Evolutionary conservation across 1,284 basidiomycete genomes (phyloP).

Genomic region (Melanopsichium pennsylvanicum): DNA sequence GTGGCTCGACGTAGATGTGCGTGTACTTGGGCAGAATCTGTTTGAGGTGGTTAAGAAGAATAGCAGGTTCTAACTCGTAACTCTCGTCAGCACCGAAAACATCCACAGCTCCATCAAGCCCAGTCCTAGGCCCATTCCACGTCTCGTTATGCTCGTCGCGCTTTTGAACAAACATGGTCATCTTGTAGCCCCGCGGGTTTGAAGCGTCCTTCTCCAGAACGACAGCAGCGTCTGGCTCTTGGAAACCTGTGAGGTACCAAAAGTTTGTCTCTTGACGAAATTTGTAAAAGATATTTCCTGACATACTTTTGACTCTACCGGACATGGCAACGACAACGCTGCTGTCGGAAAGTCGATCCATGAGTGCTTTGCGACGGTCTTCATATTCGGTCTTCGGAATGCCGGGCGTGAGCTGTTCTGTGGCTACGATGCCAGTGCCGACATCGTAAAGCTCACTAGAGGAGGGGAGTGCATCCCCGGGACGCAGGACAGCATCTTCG

Average conservation of each 20-base stretch:
- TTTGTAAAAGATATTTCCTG: constrained; percentile 69
- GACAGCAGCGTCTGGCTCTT: constrained; percentile 88
- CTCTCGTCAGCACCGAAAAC: constrained; percentile 65
- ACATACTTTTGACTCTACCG: constrained; percentile 83
- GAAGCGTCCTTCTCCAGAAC: constrained; percentile 67
- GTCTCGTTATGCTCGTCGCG: constrained; percentile 80
- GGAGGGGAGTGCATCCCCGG: constrained; percentile 11
- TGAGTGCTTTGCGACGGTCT: constrained; percentile 75
- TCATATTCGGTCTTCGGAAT: constrained; percentile 85
- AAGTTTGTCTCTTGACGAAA: constrained; percentile 76
- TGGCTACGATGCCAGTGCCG: constrained; percentile 42
- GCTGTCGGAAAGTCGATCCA: constrained; percentile 79
- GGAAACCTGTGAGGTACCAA: constrained; percentile 74
- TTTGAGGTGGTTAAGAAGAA: constrained; percentile 53
- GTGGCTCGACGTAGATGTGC: constrained; percentile 62
- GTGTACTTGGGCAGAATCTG: constrained; percentile 41
- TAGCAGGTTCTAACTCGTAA: constrained; percentile 48
- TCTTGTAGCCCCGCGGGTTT: constrained; percentile 79
- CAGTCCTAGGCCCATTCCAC: constrained; percentile 85
- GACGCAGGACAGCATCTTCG: constrained; percentile 37
- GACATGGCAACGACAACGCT: constrained; percentile 82
- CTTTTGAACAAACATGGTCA: constrained; percentile 82
- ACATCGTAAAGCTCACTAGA: constrained; percentile 14
- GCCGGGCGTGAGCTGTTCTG: constrained; percentile 80
- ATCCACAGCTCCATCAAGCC: constrained; percentile 53